Conservation (phyloP, 2,329 filamentous ascomycete species). For the Ophiocordyceps camponoti-rufipedis region DNA sequence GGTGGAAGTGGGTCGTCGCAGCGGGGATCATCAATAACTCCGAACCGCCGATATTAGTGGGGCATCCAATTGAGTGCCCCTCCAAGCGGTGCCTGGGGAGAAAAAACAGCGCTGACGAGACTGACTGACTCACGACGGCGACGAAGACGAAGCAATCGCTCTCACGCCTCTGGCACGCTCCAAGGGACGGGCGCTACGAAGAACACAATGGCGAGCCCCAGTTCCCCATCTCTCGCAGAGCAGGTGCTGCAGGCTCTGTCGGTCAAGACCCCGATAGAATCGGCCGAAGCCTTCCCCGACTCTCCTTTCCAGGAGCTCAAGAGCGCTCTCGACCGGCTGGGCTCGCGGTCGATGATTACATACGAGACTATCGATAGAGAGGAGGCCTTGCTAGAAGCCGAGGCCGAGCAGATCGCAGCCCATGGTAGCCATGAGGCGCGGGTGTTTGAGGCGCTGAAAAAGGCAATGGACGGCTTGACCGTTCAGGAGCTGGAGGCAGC, state of each 20-base stretch:
- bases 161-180: neutral
- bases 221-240: slow-evolving; percentile 27
- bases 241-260: slow-evolving; percentile 49
- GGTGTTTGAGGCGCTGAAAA: slow-evolving; percentile 57
- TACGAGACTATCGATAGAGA: slow-evolving; percentile 75
- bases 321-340: slow-evolving; percentile 71
- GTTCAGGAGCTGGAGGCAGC: slow-evolving; percentile 53
- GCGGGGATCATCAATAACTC: slow-evolving; percentile 2
- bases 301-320: slow-evolving; percentile 55
- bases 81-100: neutral
- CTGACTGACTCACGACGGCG: neutral
- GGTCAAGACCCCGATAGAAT: slow-evolving; percentile 45
- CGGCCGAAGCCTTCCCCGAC: slow-evolving; percentile 50
- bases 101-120: neutral
- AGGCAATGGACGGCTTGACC: slow-evolving; percentile 61
- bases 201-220: slow-evolving; percentile 23
- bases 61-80: neutral
- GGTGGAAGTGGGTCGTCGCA: neutral
- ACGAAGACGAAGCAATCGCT: neutral
- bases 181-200: neutral
- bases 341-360: slow-evolving; percentile 67
- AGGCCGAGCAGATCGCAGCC: slow-evolving; percentile 52
- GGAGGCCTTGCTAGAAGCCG: slow-evolving; percentile 55
- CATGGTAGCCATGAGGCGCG: slow-evolving; percentile 71
- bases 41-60: neutral